These are phyloP conservation scores for Luvunga scandens DNA, from an alignment of 345 rosid genomes.

Conservation along the genomic window DNA sequence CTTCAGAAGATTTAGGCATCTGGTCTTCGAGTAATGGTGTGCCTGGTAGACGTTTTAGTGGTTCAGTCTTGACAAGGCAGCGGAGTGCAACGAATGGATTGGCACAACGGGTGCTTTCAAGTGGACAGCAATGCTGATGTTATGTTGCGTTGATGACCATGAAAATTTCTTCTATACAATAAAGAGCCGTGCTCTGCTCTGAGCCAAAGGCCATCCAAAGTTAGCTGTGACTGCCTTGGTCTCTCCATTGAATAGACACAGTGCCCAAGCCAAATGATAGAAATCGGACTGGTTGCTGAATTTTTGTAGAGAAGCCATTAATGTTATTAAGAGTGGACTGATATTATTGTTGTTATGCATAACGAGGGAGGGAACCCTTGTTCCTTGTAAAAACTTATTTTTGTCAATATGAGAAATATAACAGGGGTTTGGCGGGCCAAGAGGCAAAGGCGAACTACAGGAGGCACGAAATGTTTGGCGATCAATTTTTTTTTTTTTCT, in stretches of 20 bases:
- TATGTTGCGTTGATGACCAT: neutral
- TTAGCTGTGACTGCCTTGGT: neutral
- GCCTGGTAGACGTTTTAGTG: conserved; percentile 15
- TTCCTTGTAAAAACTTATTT: neutral
- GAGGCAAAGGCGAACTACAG: neutral
- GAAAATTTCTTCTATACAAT: neutral
- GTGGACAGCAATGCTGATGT: conserved; percentile 28
- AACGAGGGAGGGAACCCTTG: neutral
- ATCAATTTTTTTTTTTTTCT: neutral
- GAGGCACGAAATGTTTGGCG: neutral
- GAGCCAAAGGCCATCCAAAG: neutral
- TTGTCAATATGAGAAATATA: neutral
- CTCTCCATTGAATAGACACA: neutral
- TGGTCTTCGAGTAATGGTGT: conserved; percentile 25
- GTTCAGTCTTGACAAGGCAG: conserved; percentile 33
- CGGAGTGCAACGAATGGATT: conserved; percentile 39
- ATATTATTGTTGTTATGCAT: conserved; percentile 8
- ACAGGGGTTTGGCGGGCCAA: neutral
- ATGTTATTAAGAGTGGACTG: neutral
- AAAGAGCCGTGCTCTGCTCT: neutral
- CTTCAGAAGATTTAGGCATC: conserved; percentile 19
- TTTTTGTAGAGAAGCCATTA: conserved; percentile 30
- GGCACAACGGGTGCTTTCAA: conserved; percentile 28
- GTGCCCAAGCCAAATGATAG: conserved; percentile 10
- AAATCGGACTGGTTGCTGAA: conserved; percentile 15